phyloP scores from a whole-genome alignment of 208 protist species.

The Leishmania martiniquensis region DNA sequence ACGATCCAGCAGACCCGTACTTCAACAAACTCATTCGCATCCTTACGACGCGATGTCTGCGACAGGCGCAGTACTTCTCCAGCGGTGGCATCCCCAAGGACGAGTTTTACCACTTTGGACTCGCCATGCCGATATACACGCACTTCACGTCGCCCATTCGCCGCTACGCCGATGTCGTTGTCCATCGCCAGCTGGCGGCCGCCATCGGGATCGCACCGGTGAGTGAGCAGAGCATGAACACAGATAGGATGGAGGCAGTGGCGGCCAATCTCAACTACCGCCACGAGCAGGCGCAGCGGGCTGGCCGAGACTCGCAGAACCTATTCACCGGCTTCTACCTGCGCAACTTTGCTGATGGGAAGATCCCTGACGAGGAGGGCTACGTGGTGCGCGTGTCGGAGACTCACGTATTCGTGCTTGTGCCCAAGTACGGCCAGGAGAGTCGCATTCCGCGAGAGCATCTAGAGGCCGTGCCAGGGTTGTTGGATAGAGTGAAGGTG shows the following conservation, averaged over 20 bases:
- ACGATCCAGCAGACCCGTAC: slow-evolving; percentile 79
- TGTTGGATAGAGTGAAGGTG: slow-evolving; percentile 83
- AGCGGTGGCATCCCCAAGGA: slow-evolving; percentile 79
- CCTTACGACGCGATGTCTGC: slow-evolving; percentile 91
- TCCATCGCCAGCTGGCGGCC: slow-evolving; percentile 92
- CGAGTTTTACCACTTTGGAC: slow-evolving; percentile 94
- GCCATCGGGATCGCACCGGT: slow-evolving; percentile 67
- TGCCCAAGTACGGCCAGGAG: slow-evolving; percentile 91
- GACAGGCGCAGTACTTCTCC: slow-evolving; percentile 94
- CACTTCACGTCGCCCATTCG: slow-evolving; percentile 97
- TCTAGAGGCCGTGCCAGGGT: slow-evolving; percentile 59
- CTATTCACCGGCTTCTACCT: slow-evolving; percentile 93
- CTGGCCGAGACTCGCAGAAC: slow-evolving; percentile 91
- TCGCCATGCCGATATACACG: slow-evolving; percentile 95
- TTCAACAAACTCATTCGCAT: slow-evolving; percentile 94
- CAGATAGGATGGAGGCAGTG: slow-evolving; percentile 73
- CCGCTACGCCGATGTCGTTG: slow-evolving; percentile 94
- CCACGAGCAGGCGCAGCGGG: slow-evolving; percentile 92
- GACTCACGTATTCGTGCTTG: slow-evolving; percentile 85
- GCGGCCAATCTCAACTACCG: slow-evolving; percentile 92
- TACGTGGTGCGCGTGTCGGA: slow-evolving; percentile 86
- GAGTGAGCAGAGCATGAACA: slow-evolving; percentile 55
- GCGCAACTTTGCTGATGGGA: slow-evolving; percentile 66
- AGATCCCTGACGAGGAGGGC: slow-evolving; percentile 82
- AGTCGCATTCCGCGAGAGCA: slow-evolving; percentile 80